Base-by-base conservation (phyloP, 78 protist species). In the Reticulomyxa filosa region DNA sequence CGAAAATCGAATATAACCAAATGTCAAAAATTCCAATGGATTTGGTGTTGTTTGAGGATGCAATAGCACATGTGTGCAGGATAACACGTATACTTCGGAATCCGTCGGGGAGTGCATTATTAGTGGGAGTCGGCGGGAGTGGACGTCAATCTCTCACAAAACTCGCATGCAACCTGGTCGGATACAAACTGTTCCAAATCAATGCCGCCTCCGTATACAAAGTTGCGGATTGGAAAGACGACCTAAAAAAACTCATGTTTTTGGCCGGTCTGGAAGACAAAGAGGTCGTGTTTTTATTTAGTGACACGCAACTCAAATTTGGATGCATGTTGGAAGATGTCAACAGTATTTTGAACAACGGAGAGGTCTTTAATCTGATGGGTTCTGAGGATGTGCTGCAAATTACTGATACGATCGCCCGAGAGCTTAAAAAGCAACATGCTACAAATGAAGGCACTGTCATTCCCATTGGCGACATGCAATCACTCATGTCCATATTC, bases 261-360 rank as follows among this genome's bases (percentile, higher is more conserved):
- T 2, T 0, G 23, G 52, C 75, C 27, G 75, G 75, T 48, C 30
- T n/a, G 34, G 48, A 61, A 36, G 23, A 1, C 62, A 0, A 17
- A 38, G 26, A 10, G 17, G 34, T 66, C 2, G 80, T 77, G 8
- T 84, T 88, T 67, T 65, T 88, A 1, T 80, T 84, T 64, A 33
- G 77, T 39, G 94, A 88, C 76, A 73, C 89, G 29, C 90, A 88
- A 70, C 70, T 88, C 51, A 62, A n/a, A n/a, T n/a, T n/a, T n/a
- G n/a, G n/a, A n/a, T n/a, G n/a, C n/a, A n/a, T n/a, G n/a, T n/a
- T 67, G 26, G 72, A 67, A n/a, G 72, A 67, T 51, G 37, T 67
- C 32, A 67, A 67, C 17, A 51, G 57, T 11, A 46, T 67, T 29
- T 50, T 67, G 42, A 67, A 67, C 48, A 55, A 55, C 11, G 72